Conservation (phyloP, 2,329 filamentous ascomycete species). For the Trichoderma aggressivum region DNA sequence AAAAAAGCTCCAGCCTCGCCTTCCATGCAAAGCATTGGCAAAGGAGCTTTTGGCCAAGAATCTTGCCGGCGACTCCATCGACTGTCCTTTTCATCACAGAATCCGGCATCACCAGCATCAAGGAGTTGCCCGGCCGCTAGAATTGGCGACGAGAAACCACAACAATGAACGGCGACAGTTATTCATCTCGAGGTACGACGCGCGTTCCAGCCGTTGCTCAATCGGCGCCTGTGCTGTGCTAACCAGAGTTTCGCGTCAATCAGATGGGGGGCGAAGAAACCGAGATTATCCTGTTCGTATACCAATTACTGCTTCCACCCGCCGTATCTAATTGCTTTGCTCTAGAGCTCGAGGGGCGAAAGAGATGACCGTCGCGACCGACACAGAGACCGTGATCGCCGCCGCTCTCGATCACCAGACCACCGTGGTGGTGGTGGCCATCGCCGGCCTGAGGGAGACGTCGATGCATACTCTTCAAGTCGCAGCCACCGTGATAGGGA, state of each 20-base stretch:
- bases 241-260: slow-evolving; percentile 20
- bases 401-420: slow-evolving; percentile 84
- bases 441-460: slow-evolving; percentile 69
- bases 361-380: slow-evolving; percentile 37
- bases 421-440: slow-evolving; percentile 54
- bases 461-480: slow-evolving; percentile 90
- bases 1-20: slow-evolving; percentile 48
- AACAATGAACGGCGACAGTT: slow-evolving; percentile 82
- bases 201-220: slow-evolving; percentile 25
- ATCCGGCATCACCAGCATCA: slow-evolving; percentile 23
- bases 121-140: slow-evolving; percentile 18
- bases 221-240: slow-evolving; percentile 29
- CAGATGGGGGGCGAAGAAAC: slow-evolving; percentile 48
- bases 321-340: slow-evolving; percentile 22
- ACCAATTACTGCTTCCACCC: neutral
- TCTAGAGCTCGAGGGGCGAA: slow-evolving; percentile 31
- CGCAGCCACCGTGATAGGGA: slow-evolving; percentile 90
- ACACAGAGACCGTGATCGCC: slow-evolving; percentile 53
- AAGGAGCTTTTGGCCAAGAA: slow-evolving; percentile 28
- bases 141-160: slow-evolving; percentile 19
- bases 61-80: slow-evolving; percentile 30
- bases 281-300: slow-evolving; percentile 54
- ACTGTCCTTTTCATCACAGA: slow-evolving; percentile 21
- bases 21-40: slow-evolving; percentile 22
- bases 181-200: slow-evolving; percentile 69